Evolutionary conservation across 345 rosid species (phyloP).

Genomic region (Pistacia atlantica): DNA sequence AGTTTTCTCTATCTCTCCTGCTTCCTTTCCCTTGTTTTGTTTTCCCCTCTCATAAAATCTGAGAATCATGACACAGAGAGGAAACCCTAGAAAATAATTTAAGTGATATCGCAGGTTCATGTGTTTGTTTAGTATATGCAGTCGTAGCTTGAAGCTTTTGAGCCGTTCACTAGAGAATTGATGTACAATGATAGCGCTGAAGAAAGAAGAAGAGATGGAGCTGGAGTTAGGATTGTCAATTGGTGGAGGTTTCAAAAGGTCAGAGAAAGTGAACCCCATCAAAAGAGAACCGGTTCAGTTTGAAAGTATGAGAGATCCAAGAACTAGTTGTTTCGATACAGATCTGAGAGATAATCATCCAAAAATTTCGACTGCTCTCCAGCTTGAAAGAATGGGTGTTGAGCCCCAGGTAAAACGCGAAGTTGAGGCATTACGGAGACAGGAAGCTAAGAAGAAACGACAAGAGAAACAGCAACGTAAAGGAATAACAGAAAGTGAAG

Average conservation of each 20-base stretch:
- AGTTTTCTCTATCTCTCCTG: neutral
- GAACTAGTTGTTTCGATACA: neutral
- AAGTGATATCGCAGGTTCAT: too few species aligned
- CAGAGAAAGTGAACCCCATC: conserved; percentile 26
- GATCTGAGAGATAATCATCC: conserved; percentile 16
- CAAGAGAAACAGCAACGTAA: conserved; percentile 41
- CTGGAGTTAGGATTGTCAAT: conserved; percentile 65
- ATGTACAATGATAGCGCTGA: conserved; percentile 28
- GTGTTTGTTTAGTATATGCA: neutral
- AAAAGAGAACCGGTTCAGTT: conserved; percentile 13
- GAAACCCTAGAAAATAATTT: neutral
- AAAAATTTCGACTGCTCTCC: too few species aligned
- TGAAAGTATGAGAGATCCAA: neutral
- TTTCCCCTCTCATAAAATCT: conserved; percentile 1
- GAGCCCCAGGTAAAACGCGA: too few species aligned
- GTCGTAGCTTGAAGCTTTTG: neutral
- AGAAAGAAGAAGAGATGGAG: conserved; percentile 42
- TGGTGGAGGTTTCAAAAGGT: conserved; percentile 48
- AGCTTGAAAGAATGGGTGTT: too few species aligned
- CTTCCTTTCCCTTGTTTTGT: neutral
- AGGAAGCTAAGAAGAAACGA: conserved; percentile 32
- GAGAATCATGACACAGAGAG: conserved; percentile 12
- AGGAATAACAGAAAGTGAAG: neutral
- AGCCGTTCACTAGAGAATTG: conserved; percentile 22
- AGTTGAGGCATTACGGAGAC: too few species aligned